Base-by-base conservation (phyloP, 1,284 basidiomycete species). In the Singerocomus rubriflavus region DNA sequence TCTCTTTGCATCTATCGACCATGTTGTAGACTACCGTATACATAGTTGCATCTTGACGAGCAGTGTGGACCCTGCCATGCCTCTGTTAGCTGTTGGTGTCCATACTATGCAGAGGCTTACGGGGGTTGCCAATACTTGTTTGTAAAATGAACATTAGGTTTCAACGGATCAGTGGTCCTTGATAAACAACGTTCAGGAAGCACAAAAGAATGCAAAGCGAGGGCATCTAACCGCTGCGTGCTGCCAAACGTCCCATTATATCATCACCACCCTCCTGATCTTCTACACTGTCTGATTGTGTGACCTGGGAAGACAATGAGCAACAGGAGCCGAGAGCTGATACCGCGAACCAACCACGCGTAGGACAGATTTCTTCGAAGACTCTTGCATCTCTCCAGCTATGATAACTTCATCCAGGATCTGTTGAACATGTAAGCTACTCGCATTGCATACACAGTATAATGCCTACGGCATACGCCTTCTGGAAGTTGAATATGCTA, bases 361-460 rank as follows among this genome's bases (percentile, higher is more conserved):
- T 45, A 99, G 74, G 6, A 99, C 96, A 5, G 93, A 91, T 73
- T 99, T 99, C 80, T 99, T 99, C 29, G 91, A 95, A 1, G 95
- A 95, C 67, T 99, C 97, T 73, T 99, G 96, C 60, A 99, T 77
- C 71, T 99, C 97, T 39, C 97, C 97, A 5, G 94, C 89, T 55
- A 99, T 98, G 69, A 99, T 95, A 46, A 99, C 79, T 70, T 99
- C 97, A 69, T 99, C 97, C 50, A 99, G 76, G 60, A 98, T 97
- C 91, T 93, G 61, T 38, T 17, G 4, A 6, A 42, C 46, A 33
- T 33, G 31, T 62, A 31, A 58, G 52, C 52, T 25, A 14, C 37
- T 37, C 30, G 50, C 3, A 32, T 48, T 8, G 48, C 29, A 50
- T 4, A 45, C 30, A 29, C 44, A 41, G 50, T 34, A 32, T 21